These are phyloP conservation scores for Sarocladiaceae sp. DNA, from an alignment of 2,329 filamentous ascomycete species.

Conservation along the genomic window DNA sequence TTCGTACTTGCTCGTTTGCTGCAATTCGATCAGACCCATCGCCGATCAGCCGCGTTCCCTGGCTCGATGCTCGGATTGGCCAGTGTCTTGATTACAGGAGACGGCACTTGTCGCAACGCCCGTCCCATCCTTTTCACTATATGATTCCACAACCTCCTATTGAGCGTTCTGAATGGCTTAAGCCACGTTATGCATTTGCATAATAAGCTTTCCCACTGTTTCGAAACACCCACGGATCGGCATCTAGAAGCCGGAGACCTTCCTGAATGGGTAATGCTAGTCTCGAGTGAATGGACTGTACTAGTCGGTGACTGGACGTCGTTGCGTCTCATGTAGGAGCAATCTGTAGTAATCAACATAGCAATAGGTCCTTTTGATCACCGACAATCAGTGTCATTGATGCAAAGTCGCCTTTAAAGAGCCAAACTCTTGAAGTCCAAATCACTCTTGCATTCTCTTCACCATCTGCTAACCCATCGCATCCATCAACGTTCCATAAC, in stretches of 20 bases:
- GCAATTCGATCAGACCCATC: neutral
- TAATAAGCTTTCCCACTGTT: neutral
- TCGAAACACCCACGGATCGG: neutral
- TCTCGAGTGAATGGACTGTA: neutral
- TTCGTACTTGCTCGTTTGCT: no score
- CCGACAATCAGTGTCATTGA: neutral
- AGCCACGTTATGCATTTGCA: neutral
- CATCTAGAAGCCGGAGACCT: neutral
- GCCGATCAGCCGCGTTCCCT: neutral
- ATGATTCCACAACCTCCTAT: neutral
- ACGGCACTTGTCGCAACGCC: neutral
- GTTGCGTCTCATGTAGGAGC: neutral
- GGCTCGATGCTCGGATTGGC: neutral
- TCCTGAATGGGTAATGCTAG: neutral
- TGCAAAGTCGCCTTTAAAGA: neutral
- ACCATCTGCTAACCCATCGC: no score
- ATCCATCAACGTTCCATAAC: no score
- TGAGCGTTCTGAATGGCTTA: neutral
- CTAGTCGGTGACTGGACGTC: constrained; percentile 2
- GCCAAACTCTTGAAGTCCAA: neutral
- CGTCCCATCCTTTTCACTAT: neutral
- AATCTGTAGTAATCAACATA: neutral
- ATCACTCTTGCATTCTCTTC: neutral
- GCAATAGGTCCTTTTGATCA: neutral
- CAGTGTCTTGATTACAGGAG: neutral